Evolutionary conservation across 2,329 filamentous ascomycete genomes (phyloP).

Genomic region (Diaporthe sp.): DNA sequence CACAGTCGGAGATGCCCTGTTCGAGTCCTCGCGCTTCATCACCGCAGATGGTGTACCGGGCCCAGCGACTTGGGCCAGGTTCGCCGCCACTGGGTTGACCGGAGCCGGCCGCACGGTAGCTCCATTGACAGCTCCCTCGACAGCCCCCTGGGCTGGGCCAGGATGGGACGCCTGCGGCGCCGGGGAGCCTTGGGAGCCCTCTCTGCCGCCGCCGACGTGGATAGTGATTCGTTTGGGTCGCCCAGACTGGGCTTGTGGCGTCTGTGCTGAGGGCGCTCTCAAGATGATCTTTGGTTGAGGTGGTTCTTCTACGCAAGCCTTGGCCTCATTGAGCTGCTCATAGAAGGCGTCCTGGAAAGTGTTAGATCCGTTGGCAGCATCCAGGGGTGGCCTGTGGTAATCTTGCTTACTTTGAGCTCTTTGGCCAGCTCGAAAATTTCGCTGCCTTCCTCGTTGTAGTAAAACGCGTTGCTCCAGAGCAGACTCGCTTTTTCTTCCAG

Average conservation of each 20-base stretch:
- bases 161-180: conserved; percentile 54
- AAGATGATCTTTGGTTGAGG: conserved; percentile 84
- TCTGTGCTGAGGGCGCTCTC: conserved; percentile 69
- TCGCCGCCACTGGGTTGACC: conserved; percentile 37
- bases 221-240: conserved; percentile 77
- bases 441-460: conserved; percentile 93
- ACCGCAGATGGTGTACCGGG: conserved; percentile 60
- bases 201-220: conserved; percentile 71
- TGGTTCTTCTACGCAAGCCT: conserved; percentile 78
- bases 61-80: conserved; percentile 49
- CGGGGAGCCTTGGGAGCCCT: conserved; percentile 66
- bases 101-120: conserved; percentile 40
- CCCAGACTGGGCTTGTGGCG: conserved; percentile 52
- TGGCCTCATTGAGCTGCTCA: conserved; percentile 77
- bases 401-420: conserved; percentile 77
- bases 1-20: conserved; percentile 48
- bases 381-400: neutral
- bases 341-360: conserved; percentile 73
- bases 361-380: conserved; percentile 36
- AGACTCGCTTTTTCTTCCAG: conserved; percentile 85
- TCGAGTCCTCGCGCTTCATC: conserved; percentile 53
- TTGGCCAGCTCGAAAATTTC: conserved; percentile 83
- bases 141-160: conserved; percentile 47
- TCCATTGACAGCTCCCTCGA: conserved; percentile 50
- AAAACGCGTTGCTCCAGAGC: conserved; percentile 89